Evolutionary conservation across 2,329 filamentous ascomycete genomes (phyloP).

Genomic region (Metarhizium sp.): DNA sequence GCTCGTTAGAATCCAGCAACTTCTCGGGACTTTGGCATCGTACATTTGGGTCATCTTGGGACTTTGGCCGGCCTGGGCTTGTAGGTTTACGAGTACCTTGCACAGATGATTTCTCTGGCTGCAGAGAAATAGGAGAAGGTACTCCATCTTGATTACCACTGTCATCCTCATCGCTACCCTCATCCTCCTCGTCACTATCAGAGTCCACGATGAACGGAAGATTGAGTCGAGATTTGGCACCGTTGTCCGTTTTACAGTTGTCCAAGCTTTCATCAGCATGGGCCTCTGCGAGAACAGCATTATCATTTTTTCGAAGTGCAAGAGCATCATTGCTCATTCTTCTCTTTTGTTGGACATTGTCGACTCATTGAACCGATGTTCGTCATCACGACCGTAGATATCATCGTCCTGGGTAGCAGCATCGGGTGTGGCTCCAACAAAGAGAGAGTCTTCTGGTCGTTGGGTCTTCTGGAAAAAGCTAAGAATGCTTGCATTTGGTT

Average conservation of each 20-base stretch:
- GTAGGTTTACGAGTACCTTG: not conserved
- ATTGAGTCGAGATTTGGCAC: slow-evolving; percentile 16
- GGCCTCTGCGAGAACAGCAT: slow-evolving; percentile 1
- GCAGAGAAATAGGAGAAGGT: not conserved
- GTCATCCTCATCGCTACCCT: slow-evolving; percentile 11
- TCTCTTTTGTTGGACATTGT: slow-evolving; percentile 20
- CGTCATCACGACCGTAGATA: slow-evolving; percentile 17
- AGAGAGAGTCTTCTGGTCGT: slow-evolving; percentile 49
- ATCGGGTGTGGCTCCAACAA: slow-evolving; percentile 28
- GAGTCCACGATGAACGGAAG: slow-evolving; percentile 64
- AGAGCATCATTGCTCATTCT: slow-evolving; percentile 16
- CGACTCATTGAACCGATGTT: slow-evolving; percentile 24
- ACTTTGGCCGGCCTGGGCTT: not conserved
- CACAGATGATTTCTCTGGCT: not conserved
- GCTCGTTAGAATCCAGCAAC: slow-evolving; percentile 10
- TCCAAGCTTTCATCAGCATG: not conserved
- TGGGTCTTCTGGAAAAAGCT: slow-evolving; percentile 67
- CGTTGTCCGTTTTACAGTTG: not conserved
- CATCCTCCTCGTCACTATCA: slow-evolving; percentile 33
- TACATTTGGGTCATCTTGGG: slow-evolving; percentile 11
- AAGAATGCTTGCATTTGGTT: slow-evolving; percentile 56
- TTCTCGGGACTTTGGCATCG: slow-evolving; percentile 12
- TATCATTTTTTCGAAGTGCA: not conserved
- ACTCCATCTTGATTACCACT: too few relatives aligned
- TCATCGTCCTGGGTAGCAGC: slow-evolving; percentile 16